Evolutionary conservation across 1,139 yeast genomes (phyloP), one percentile per base, ranked within the genome.

Genomic region (Blastobotrys elegans): DNA sequence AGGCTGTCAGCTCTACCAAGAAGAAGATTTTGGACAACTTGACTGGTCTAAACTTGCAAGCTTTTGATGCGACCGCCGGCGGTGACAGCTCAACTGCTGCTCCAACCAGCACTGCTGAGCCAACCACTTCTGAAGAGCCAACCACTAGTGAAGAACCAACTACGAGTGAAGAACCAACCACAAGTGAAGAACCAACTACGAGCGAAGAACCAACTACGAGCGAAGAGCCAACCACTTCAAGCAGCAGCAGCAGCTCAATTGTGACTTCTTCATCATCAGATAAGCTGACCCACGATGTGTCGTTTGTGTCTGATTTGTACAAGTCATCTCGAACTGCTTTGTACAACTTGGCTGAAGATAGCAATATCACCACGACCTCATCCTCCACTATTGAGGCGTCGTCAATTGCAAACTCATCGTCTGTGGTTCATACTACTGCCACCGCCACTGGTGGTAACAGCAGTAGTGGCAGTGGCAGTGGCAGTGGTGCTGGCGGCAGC

Each of bases 241-340:
- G 27, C 27, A 6, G 8, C 10, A 24, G 27, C 27, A 6, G 8
- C 10, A 24, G 10, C 8, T 10, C 5, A 5, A 24, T 10, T 10
- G 10, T 31, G 13, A 26, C 40, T 20, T n/a, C 39, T 1, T 26
- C 37, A 17, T 32, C 54, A 16, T 16, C 43, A 4, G 35, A 47
- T 13, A 32, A 40, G 21, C 16, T 21, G 13, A 49, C 53, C 4
- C 45, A 31, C 35, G 40, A 47, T n/a, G 59, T 56, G 14, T 40
- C 53, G 17, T 46, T 47, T 20, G 60, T 52, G 31, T 49, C 59
- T 40, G 45, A 52, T 22, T 44, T 53, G 27, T 43, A 56, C 31
- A 36, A 47, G n/a, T 43, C 52, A 10, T 46, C 57, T n/a, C 47
- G 60, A 47, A 56, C 59, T 8, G 60, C 60, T 14, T 47, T 57